Base-by-base conservation (phyloP, 768 basidiomycete species). In the Auricularia auricula-judae region DNA sequence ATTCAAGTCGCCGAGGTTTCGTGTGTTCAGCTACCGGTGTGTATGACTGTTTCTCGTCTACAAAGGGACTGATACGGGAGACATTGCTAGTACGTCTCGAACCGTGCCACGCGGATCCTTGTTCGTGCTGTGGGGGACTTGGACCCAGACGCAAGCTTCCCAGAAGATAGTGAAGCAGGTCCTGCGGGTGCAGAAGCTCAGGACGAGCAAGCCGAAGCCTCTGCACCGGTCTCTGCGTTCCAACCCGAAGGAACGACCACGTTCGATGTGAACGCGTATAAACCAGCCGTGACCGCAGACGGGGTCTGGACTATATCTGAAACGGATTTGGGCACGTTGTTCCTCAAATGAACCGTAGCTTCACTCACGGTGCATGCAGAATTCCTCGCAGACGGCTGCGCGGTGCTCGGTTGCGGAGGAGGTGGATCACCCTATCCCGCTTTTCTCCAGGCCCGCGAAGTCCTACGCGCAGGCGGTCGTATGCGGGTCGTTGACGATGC, bases 351-450 rank as follows among this genome's bases (percentile, higher is more conserved):
- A 23, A 65, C 3, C 2, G 3, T 39, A 2, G 29, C 29, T 1
- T 60, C 21, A 16, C 53, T 43, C 16, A 34, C 35, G 14, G 42
- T 16, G n/a, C 54, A 33, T 64, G 10, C 39, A 66, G 73, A 83
- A 63, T 87, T 83, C 76, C 82, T 87, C 58, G 79, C 83, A 33
- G 82, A 84, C 63, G 86, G 86, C 36, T 85, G 85, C 62, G 83
- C 82, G 47, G 76, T 87, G 47, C 75, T 87, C 1, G 86, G 86
- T 0, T 82, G 80, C 18, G 86, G 86, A 2, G 86, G 86, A 35
- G 86, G 86, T 2, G 86, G 86, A 5, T 79, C 80, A 2, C 82
- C 86, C 0, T 79, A 84, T 66, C 79, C 81, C 18, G 71, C 76
- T 1, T 85, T 79, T 68, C 71, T 86, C 3, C 35, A 36, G 67